Percentiles rank a stretch among this genome's conserved stretches.
Conservation (phyloP, 2,329 filamentous ascomycete genomes). For the Clarireedia hainanense region DNA sequence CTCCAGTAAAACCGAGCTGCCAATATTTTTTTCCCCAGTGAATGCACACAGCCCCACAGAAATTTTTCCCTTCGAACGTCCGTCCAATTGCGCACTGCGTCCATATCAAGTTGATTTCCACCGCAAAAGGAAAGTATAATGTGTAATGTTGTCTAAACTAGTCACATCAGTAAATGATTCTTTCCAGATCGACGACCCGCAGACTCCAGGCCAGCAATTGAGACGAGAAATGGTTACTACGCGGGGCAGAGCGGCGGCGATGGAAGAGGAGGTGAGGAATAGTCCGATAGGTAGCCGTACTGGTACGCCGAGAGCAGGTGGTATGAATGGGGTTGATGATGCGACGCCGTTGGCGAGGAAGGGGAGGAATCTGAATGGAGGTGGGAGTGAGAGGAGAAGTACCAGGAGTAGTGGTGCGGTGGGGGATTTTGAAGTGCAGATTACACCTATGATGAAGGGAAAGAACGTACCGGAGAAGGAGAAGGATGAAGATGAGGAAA, state of each 20-base stretch:
- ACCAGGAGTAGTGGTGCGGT: slow-evolving; percentile 2
- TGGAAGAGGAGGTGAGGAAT: slow-evolving; percentile 9
- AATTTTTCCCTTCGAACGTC: not conserved
- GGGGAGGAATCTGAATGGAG: slow-evolving; percentile 21
- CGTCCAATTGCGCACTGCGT: not conserved
- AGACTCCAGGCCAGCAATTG: slow-evolving; percentile 7
- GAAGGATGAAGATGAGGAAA: slow-evolving; percentile 15
- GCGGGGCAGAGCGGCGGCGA: slow-evolving; percentile 10
- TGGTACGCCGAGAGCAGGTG: not conserved
- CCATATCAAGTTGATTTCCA: not conserved
- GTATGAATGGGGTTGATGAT: not conserved
- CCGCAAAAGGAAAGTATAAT: not conserved
- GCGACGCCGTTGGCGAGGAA: not conserved
- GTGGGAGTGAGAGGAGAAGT: slow-evolving; percentile 18
- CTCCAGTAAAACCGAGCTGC: too few relatives aligned
- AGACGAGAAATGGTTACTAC: slow-evolving; percentile 19
- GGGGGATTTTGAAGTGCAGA: slow-evolving; percentile 7
- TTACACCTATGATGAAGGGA: slow-evolving; percentile 20
- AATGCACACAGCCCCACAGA: too few relatives aligned
- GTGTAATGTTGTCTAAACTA: slow-evolving; percentile 24
- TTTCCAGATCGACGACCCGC: slow-evolving; percentile 10
- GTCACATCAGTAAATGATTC: slow-evolving; percentile 20
- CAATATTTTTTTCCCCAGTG: too few relatives aligned
- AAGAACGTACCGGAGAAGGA: slow-evolving; percentile 19
- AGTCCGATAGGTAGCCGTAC: not conserved